Evolutionary conservation across 1,284 basidiomycete genomes (phyloP).

Genomic region (Sanguinoderma infundibulare): DNA sequence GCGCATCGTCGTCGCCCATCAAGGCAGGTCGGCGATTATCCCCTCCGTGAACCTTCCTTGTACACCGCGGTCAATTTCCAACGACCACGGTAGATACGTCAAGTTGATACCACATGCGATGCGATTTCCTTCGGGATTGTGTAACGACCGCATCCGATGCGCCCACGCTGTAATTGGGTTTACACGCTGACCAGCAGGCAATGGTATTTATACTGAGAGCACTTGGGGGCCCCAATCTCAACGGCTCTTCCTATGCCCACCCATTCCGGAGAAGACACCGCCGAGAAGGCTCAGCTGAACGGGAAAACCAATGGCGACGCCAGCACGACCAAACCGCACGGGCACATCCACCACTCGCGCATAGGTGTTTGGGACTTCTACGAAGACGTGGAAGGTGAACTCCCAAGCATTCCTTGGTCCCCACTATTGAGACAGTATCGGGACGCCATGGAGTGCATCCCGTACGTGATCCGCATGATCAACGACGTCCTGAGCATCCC

Average conservation of each 20-base stretch:
- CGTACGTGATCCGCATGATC: constrained; percentile 69
- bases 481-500: constrained; percentile 61
- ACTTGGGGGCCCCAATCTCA: background rate
- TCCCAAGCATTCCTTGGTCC: constrained; percentile 42
- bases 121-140: background rate
- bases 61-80: background rate
- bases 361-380: constrained; percentile 80
- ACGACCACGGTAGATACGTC: background rate
- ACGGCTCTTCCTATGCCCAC: background rate
- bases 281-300: background rate
- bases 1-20: too few relatives aligned
- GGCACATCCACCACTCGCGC: constrained; percentile 54
- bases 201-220: background rate
- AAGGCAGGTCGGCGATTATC: background rate
- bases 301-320: background rate
- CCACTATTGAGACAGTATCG: constrained; percentile 50
- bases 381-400: constrained; percentile 52
- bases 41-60: background rate
- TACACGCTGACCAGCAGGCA: background rate
- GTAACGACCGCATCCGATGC: background rate
- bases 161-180: background rate
- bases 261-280: background rate
- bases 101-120: background rate
- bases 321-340: background rate
- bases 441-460: constrained; percentile 53